phyloP scores from a whole-genome alignment of 2,329 filamentous ascomycete species.

The Microdochium nivale region DNA sequence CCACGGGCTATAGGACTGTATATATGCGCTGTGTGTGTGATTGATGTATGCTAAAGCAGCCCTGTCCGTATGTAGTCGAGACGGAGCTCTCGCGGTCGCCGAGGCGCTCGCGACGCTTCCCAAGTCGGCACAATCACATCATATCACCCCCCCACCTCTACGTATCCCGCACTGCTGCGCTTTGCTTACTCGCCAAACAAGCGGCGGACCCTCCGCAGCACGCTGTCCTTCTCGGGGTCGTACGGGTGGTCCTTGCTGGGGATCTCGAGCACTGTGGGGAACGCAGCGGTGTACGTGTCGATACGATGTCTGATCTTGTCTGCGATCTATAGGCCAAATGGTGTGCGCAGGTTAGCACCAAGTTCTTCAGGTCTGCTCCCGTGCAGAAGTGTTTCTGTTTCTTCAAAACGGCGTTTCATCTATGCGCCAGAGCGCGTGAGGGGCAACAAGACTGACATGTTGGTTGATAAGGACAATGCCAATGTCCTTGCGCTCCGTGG shows the following conservation, averaged over 20 bases:
- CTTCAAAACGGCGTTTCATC: too few species aligned
- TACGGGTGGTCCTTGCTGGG: slow-evolving; percentile 99
- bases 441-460: slow-evolving; percentile 62
- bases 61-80: too few species aligned
- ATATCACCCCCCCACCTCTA: too few species aligned
- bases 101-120: too few species aligned
- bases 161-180: background rate
- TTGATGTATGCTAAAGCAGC: too few species aligned
- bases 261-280: slow-evolving; percentile 93
- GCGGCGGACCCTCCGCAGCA: slow-evolving; percentile 72
- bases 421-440: background rate
- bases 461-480: slow-evolving; percentile 96
- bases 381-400: background rate
- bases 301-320: slow-evolving; percentile 87
- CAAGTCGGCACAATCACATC: too few species aligned
- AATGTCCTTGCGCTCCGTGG: slow-evolving; percentile 86
- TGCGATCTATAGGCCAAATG: slow-evolving; percentile 57
- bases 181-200: slow-evolving; percentile 55
- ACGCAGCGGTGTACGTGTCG: slow-evolving; percentile 87
- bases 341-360: slow-evolving; percentile 1
- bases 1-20: too few species aligned
- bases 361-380: background rate
- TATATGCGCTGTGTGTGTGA: too few species aligned
- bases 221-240: slow-evolving; percentile 97
- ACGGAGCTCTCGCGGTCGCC: too few species aligned